These are phyloP conservation scores for Suhomyces choctaworum DNA, from an alignment of 1,139 yeast species.

Conservation along the genomic window DNA sequence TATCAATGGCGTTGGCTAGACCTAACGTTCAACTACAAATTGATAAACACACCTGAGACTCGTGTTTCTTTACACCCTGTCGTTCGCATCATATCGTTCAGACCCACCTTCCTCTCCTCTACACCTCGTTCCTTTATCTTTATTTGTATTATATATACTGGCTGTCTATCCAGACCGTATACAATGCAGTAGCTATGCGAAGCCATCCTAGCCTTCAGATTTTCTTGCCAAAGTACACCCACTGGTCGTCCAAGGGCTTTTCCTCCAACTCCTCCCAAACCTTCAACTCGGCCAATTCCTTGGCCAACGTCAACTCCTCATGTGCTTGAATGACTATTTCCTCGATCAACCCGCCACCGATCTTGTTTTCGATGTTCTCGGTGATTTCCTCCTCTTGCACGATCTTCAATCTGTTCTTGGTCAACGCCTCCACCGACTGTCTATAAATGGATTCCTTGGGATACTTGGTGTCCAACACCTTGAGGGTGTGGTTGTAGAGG, in stretches of 20 bases:
- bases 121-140: too few relatives aligned
- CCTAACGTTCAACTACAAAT: too few relatives aligned
- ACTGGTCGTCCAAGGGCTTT: constrained; percentile 69
- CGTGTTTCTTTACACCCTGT: too few relatives aligned
- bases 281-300: constrained; percentile 68
- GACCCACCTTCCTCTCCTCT: too few relatives aligned
- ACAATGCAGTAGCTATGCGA: not conserved
- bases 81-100: too few relatives aligned
- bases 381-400: constrained; percentile 65
- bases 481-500: constrained; percentile 69
- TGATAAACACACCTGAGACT: too few relatives aligned
- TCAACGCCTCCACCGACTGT: constrained; percentile 72
- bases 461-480: constrained; percentile 55
- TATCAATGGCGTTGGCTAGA: too few relatives aligned
- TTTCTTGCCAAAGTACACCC: constrained; percentile 69
- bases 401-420: constrained; percentile 65
- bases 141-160: too few relatives aligned
- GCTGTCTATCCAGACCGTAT: too few relatives aligned
- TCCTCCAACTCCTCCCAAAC: constrained; percentile 68
- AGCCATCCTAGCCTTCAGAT: too few relatives aligned
- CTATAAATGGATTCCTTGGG: constrained; percentile 75
- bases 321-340: constrained; percentile 81
- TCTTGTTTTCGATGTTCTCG: constrained; percentile 68
- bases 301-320: constrained; percentile 72
- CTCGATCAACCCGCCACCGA: constrained; percentile 84